Base-by-base conservation (phyloP, 2,329 filamentous ascomycete species). In the Nigrospora sphaerica region DNA sequence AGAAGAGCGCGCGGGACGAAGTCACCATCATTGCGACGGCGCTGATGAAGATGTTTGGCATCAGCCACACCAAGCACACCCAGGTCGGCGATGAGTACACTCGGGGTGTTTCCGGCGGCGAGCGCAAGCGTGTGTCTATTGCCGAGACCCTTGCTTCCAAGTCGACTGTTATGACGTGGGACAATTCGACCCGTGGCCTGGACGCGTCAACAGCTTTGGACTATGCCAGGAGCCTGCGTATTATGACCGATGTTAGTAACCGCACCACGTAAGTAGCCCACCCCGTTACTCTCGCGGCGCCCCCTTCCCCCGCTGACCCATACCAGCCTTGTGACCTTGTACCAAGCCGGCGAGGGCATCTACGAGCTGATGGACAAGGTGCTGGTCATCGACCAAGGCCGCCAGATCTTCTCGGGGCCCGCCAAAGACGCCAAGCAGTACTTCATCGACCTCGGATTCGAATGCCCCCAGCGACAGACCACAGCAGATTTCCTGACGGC, bases 401-500 rank as follows among this genome's bases (percentile, higher is more conserved):
- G 81, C 1, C 58, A 67, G 49, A 56, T 62, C 42, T 89, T 78
- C 65, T 88, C 83, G 46, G 86, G 86, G 3, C 72, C 71, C 2
- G 76, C 77, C 1, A 72, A 72, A 13, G 70, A 80, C 16, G 85
- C 85, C 1, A 81, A 77, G 50, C 64, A 72, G 16, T 88, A 84
- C 60, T 88, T 89, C 56, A 69, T 80, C 46, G 68, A 76, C 19
- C 71, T 88, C 48, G 85, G 86, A 0, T 91, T 86, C 56, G 67
- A 78, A 19, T 86, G 69, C 12, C 71, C 70, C 1, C 65, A 70
- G 0, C 62, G 71, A 12, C 70, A 84, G 58, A 91, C 86, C 0
- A 90, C 86, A 0, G 80, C 86, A 2, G 87, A 91, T 60, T 91
- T 90, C 66, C 64, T 91, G 39, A 90, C 86, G 1, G 83, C 85